Evolutionary conservation across 2,329 filamentous ascomycete species (phyloP).

Genomic region (Diaporthe capsici): DNA sequence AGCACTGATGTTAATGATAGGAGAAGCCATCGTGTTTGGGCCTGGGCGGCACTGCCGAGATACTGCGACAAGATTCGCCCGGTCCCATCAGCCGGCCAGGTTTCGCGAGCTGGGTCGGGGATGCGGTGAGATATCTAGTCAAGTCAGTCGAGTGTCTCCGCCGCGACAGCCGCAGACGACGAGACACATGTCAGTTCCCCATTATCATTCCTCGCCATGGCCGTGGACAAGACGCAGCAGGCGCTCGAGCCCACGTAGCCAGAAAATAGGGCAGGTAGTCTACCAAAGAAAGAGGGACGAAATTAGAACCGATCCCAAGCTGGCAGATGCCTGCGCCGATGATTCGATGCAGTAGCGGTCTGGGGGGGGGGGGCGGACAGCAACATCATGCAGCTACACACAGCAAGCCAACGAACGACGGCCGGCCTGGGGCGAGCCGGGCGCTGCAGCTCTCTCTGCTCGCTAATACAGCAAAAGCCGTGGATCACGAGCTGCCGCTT

Average conservation of each 20-base stretch:
- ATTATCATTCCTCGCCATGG: not conserved
- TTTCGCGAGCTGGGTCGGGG: not conserved
- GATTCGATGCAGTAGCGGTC: constrained; percentile 25
- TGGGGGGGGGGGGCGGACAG: not conserved
- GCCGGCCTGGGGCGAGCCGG: not conserved
- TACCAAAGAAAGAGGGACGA: not conserved
- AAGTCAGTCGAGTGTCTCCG: constrained; percentile 6
- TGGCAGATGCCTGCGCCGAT: constrained; percentile 18
- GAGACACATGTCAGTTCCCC: constrained; percentile 10
- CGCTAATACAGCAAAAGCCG: not conserved
- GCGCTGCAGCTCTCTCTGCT: constrained; percentile 1
- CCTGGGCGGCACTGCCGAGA: constrained; percentile 24
- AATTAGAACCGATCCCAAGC: not conserved
- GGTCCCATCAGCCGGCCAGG: constrained; percentile 4
- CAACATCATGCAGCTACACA: constrained; percentile 10
- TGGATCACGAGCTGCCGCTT: not conserved
- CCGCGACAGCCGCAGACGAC: constrained; percentile 16
- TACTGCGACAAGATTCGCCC: not conserved
- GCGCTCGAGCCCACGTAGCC: not conserved
- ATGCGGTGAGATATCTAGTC: constrained; percentile 22
- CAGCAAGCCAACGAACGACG: not conserved
- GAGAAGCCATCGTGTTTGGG: not conserved
- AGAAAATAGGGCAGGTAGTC: not conserved
- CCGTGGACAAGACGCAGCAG: not conserved
- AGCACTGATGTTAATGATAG: not conserved